Conservation (phyloP, 2,329 filamentous ascomycete species). For the Emydomyces testavorans region DNA sequence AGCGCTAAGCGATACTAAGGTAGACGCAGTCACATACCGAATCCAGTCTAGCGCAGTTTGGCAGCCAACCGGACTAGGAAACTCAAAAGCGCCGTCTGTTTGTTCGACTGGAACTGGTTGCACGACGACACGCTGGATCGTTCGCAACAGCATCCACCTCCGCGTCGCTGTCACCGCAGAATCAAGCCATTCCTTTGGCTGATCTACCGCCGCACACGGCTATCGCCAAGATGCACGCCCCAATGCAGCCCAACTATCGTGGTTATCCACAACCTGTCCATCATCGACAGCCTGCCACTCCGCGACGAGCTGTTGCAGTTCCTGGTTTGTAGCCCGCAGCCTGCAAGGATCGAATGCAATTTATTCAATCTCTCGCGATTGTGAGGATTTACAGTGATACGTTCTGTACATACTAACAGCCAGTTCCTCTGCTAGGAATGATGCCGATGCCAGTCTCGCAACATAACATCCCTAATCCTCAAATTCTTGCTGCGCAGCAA, state of each 20-base stretch:
- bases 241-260: constrained; percentile 36
- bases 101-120: constrained; percentile 6
- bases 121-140: constrained; percentile 7
- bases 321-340: constrained; percentile 24
- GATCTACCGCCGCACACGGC: constrained; percentile 8
- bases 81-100: constrained; percentile 7
- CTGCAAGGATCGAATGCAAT: background rate
- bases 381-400: background rate
- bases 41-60: constrained; percentile 2
- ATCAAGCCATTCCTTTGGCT: background rate
- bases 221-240: constrained; percentile 24
- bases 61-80: background rate
- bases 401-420: background rate
- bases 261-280: constrained; percentile 29
- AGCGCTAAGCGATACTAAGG: constrained; percentile 8
- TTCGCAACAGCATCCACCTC: constrained; percentile 9
- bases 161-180: constrained; percentile 4
- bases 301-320: constrained; percentile 30
- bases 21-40: constrained; percentile 7
- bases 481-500: constrained; percentile 28
- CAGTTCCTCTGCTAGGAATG: constrained; percentile 6
- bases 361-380: background rate
- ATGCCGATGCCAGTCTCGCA: constrained; percentile 28
- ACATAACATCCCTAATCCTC: constrained; percentile 28
- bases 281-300: constrained; percentile 34